These are phyloP conservation scores for Shiraia bambusicola DNA, from an alignment of 2,329 filamentous ascomycete species.

Conservation along the genomic window DNA sequence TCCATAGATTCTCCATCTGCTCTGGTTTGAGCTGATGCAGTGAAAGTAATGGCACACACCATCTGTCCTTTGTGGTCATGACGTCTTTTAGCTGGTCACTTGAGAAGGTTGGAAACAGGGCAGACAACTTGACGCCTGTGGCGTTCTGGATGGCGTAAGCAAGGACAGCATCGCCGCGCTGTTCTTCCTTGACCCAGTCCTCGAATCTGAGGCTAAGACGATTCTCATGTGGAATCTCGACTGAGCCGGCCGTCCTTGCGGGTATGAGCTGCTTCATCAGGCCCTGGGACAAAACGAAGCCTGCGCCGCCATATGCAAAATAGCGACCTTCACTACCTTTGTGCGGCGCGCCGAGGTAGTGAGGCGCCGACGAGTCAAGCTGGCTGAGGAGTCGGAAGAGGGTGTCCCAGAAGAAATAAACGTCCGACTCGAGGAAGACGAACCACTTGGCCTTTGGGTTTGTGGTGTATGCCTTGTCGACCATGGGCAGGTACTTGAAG, in stretches of 20 bases:
- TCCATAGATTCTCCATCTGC: conserved; percentile 54
- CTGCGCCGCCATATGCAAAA: conserved; percentile 50
- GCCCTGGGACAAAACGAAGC: conserved; percentile 51
- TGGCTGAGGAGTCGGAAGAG: conserved; percentile 46
- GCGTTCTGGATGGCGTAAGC: conserved; percentile 42
- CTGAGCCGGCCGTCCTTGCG: conserved; percentile 24
- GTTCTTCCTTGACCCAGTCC: conserved; percentile 47
- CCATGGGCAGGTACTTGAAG: conserved; percentile 61
- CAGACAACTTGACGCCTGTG: conserved; percentile 40
- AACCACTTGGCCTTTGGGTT: conserved; percentile 43
- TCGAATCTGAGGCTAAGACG: conserved; percentile 36
- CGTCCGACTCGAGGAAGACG: conserved; percentile 44
- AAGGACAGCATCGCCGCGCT: conserved; percentile 45
- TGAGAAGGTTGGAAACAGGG: conserved; percentile 42
- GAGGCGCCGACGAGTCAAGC: conserved; percentile 38
- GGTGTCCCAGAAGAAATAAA: conserved; percentile 45
- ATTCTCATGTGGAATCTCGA: conserved; percentile 35
- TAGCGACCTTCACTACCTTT: conserved; percentile 32
- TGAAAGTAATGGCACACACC: conserved; percentile 48
- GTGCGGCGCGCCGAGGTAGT: conserved; percentile 46
- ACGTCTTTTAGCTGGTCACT: conserved; percentile 54
- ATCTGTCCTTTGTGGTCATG: conserved; percentile 42
- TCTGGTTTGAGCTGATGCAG: conserved; percentile 44
- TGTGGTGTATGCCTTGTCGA: conserved; percentile 51
- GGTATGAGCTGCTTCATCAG: conserved; percentile 53